These are phyloP conservation scores for Fusarium decemcellulare DNA, from an alignment of 2,329 filamentous ascomycete genomes.

Conservation along the genomic window DNA sequence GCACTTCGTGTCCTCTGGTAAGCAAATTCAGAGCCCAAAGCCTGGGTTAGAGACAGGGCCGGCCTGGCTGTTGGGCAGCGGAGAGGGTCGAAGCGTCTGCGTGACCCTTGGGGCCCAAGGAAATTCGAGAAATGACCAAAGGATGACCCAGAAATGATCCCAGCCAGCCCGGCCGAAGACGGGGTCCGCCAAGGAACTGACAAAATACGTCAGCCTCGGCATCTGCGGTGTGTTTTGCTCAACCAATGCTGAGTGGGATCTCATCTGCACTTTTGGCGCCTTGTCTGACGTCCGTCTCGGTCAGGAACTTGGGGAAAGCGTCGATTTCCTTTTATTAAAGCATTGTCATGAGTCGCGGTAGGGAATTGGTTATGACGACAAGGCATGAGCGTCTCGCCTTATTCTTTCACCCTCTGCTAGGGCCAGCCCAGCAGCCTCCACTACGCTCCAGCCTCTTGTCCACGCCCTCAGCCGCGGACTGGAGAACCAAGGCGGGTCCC, in stretches of 20 bases:
- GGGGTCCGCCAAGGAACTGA: conserved; percentile 27
- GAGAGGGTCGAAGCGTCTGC: conserved; percentile 6
- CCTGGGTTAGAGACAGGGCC: conserved; percentile 7
- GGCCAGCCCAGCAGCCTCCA: conserved; percentile 23
- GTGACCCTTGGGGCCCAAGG: conserved; percentile 1
- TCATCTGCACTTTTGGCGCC: background rate
- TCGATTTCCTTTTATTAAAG: background rate
- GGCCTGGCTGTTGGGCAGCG: conserved; percentile 30
- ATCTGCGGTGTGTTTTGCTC: conserved; percentile 4
- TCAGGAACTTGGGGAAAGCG: background rate
- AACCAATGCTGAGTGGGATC: background rate
- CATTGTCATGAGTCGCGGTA: conserved; percentile 5
- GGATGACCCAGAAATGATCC: conserved; percentile 31
- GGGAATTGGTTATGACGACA: background rate
- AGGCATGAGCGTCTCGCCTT: conserved; percentile 11
- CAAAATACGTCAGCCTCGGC: conserved; percentile 34
- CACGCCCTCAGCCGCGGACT: conserved; percentile 16
- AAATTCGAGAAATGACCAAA: conserved; percentile 30
- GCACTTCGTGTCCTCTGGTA: conserved; percentile 1
- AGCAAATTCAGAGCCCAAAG: conserved; percentile 16
- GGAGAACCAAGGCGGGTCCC: conserved; percentile 3
- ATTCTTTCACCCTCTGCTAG: conserved; percentile 24
- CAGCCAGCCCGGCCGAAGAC: conserved; percentile 8
- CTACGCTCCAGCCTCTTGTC: conserved; percentile 20
- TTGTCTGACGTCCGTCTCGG: background rate